Evolutionary conservation across 2,329 filamentous ascomycete species (phyloP).

Genomic region (Intubia oerlemansii): DNA sequence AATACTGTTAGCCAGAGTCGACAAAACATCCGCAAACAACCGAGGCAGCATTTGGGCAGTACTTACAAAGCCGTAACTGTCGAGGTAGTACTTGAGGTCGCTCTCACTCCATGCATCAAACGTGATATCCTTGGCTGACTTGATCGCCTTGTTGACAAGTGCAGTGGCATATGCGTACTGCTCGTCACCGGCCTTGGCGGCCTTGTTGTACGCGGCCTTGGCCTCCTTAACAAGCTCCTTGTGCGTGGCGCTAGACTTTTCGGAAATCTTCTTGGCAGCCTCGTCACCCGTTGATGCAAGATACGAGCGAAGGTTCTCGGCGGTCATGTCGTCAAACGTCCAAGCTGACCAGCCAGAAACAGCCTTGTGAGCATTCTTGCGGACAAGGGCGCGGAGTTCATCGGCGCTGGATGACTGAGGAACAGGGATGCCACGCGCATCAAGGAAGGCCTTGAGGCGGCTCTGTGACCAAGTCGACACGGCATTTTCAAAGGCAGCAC

Average conservation of each 20-base stretch:
- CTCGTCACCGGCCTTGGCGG: constrained; percentile 33
- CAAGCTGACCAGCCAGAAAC: constrained; percentile 46
- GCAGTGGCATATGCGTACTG: constrained; percentile 48
- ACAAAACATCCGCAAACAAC: too few species aligned
- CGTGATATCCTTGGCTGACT: constrained; percentile 37
- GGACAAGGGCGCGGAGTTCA: constrained; percentile 53
- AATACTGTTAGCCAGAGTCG: too few species aligned
- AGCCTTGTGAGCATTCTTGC: constrained; percentile 50
- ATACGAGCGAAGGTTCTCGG: constrained; percentile 45
- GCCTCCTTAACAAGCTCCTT: constrained; percentile 52
- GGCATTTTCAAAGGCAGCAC: constrained; percentile 45
- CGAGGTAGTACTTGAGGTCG: constrained; percentile 60
- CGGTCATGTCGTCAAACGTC: constrained; percentile 61
- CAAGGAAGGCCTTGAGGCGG: constrained; percentile 57
- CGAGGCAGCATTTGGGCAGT: constrained; percentile 8
- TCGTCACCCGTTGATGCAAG: constrained; percentile 29
- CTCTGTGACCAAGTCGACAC: constrained; percentile 49
- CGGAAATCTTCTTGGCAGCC: constrained; percentile 33
- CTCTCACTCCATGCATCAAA: constrained; percentile 57
- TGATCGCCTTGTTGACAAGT: constrained; percentile 45
- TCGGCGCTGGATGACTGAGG: constrained; percentile 51
- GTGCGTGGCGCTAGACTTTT: constrained; percentile 43
- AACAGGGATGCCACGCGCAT: constrained; percentile 54
- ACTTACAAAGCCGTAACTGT: constrained; percentile 48
- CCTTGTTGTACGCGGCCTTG: constrained; percentile 35